phyloP scores from a whole-genome alignment of 257 asterid genomes.

The Asclepias syriaca region DNA sequence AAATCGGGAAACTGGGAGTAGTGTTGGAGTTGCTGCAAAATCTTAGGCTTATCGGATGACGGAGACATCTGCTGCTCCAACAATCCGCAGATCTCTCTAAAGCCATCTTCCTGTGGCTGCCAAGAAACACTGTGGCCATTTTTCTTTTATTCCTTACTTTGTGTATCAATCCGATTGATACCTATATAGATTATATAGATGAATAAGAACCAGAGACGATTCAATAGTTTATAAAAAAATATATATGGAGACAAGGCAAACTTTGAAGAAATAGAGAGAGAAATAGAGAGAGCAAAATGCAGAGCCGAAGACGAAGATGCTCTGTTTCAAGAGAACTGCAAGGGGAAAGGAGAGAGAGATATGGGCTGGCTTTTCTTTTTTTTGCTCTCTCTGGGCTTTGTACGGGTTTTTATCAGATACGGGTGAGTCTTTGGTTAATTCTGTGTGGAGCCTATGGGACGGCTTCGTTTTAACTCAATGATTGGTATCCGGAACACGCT shows the following conservation, averaged over 20 bases:
- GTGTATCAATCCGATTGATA: neutral
- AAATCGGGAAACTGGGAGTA: conserved; percentile 92
- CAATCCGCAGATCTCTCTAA: conserved; percentile 91
- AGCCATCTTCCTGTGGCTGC: conserved; percentile 87
- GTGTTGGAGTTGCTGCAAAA: conserved; percentile 87
- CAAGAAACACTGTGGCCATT: conserved; percentile 58
- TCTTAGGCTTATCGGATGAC: conserved; percentile 63
- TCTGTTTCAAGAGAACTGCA: neutral
- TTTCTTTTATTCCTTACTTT: conserved; percentile 1
- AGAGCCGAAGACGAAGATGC: conserved; percentile 18
- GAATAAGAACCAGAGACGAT: neutral
- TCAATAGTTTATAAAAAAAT: no score
- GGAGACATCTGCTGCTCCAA: conserved; percentile 92
- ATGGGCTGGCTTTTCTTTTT: conserved; percentile 10
- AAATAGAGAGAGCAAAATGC: conserved; percentile 10
- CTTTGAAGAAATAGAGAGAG: neutral
- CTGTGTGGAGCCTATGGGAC: neutral
- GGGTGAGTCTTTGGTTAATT: conserved; percentile 1
- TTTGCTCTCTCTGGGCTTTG: neutral
- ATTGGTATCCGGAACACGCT: conserved; percentile 2
- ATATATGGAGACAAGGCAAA: neutral
- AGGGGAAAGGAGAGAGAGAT: neutral
- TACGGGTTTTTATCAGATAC: neutral
- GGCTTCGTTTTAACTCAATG: conserved; percentile 8
- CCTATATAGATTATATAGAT: no score